Conservation (phyloP, 1,284 basidiomycete genomes). For the Stygiomarasmius scandens region DNA sequence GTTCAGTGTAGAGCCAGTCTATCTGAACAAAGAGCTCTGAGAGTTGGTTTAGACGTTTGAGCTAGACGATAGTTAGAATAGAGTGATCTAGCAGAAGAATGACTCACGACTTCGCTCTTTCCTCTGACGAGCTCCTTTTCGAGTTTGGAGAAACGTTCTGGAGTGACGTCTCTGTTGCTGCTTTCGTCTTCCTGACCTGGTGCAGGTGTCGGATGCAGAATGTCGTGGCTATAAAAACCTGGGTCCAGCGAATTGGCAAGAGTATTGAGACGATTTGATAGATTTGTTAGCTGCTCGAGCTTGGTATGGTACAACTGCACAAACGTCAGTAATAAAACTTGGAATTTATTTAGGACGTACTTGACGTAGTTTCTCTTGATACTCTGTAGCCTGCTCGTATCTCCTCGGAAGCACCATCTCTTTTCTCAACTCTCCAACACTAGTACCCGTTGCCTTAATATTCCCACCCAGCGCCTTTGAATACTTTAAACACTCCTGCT, state of each 20-base stretch:
- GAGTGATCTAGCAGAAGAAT: background rate
- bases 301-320: slow-evolving; percentile 75
- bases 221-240: slow-evolving; percentile 61
- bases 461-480: slow-evolving; percentile 69
- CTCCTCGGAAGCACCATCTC: slow-evolving; percentile 65
- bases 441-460: slow-evolving; percentile 61
- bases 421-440: slow-evolving; percentile 59
- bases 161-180: slow-evolving; percentile 67
- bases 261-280: slow-evolving; percentile 62
- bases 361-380: slow-evolving; percentile 77
- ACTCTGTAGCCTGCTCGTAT: slow-evolving; percentile 63
- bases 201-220: slow-evolving; percentile 50
- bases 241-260: slow-evolving; percentile 64
- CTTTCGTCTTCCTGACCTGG: slow-evolving; percentile 36
- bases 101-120: slow-evolving; percentile 76
- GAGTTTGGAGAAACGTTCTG: slow-evolving; percentile 74
- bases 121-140: slow-evolving; percentile 82
- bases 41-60: slow-evolving; percentile 69
- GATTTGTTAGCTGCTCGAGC: slow-evolving; percentile 69
- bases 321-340: background rate
- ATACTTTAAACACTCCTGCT: slow-evolving; percentile 65
- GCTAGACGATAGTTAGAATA: slow-evolving; percentile 39
- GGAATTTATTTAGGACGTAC: slow-evolving; percentile 39
- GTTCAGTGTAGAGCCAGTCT: slow-evolving; percentile 78
- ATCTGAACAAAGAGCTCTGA: slow-evolving; percentile 68